Conservation (phyloP, 768 basidiomycete genomes). For the Antrodiella citrinella region DNA sequence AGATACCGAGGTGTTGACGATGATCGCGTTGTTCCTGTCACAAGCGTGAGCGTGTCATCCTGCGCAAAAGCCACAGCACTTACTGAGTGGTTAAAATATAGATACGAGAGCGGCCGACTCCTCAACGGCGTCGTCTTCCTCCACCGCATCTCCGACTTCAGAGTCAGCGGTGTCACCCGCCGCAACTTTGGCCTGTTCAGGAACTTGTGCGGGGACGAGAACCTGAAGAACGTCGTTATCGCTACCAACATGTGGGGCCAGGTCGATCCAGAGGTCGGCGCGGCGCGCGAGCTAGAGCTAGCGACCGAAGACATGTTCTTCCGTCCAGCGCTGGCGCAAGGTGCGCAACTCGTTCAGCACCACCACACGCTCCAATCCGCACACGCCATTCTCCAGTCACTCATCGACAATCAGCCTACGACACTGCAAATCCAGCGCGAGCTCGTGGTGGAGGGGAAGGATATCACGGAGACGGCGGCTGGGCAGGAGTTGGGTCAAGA, state of each 20-base stretch:
- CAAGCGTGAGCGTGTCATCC: not conserved
- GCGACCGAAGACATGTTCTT: conserved; percentile 35
- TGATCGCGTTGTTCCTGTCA: conserved; percentile 1
- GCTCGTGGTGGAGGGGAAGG: conserved; percentile 2
- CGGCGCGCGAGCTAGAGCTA: conserved; percentile 39
- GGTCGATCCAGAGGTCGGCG: conserved; percentile 28
- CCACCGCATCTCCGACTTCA: conserved; percentile 19
- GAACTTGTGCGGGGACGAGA: conserved; percentile 16
- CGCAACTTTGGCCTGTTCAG: conserved; percentile 17
- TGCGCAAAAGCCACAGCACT: no score
- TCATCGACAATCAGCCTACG: conserved; percentile 21
- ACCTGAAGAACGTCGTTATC: conserved; percentile 36
- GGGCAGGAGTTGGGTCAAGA: conserved; percentile 1
- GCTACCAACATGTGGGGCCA: conserved; percentile 49
- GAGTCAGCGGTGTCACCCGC: conserved; percentile 13
- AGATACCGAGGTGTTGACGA: conserved; percentile 28
- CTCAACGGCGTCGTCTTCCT: conserved; percentile 21
- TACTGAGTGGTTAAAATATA: conserved; percentile 1
- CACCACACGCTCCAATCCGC: conserved; percentile 33
- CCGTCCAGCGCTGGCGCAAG: conserved; percentile 40
- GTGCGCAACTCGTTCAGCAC: conserved; percentile 37
- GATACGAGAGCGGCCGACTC: conserved; percentile 10
- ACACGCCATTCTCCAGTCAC: conserved; percentile 30
- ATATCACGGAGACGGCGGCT: not conserved
- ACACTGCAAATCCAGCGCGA: conserved; percentile 3